Base-by-base conservation (phyloP, 2,329 filamentous ascomycete genomes). In the Talaromyces islandicus region DNA sequence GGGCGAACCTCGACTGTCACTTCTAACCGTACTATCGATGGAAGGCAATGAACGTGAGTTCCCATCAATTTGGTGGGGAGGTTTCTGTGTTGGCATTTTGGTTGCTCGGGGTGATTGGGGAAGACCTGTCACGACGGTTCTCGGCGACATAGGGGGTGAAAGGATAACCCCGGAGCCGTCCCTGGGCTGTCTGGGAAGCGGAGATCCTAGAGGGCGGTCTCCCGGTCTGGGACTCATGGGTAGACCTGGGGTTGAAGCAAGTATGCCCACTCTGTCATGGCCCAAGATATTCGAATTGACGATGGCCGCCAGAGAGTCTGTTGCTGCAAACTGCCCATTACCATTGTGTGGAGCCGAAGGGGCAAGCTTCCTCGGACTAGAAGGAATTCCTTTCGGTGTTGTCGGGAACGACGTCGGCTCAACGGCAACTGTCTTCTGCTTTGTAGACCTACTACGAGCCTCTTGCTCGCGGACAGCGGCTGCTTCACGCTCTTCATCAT, bases 401-500 rank as follows among this genome's bases (percentile, higher is more conserved):
- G 64, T 30, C 35, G 60, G 62, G 29, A 65, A 62, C 24, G 64
- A 55, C 53, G 50, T 43, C 52, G 35, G 56, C n/a, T 50, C 14
- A 48, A 27, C 63, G 32, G 82, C 81, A 65, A 79, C 81, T 66
- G 80, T 10, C 70, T 83, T 87, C 72, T 82, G 87, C 79, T 89
- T 91, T 71, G 89, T 90, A 0, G 90, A 92, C 30, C 85, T 77
- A 72, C 89, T 92, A 61, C 88, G 83, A 29, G 83, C 81, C 68
- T 91, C 88, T 12, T 88, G 84, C 67, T 92, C 87, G 68, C 86
- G 85, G 55, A 83, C 82, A 53, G 83, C 71, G 1, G 83, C 85
- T n/a, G 87, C 73, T 70, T 93, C 90, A 54, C 92, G 85, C 58
- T 91, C 84, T 58, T 83, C 82, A 66, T 97, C 91, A 68, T 97